Percentiles rank a stretch among this genome's conserved stretches.
These are phyloP conservation scores for Candida smagusa DNA, from an alignment of 1,139 yeast genomes.

Conservation along the genomic window DNA sequence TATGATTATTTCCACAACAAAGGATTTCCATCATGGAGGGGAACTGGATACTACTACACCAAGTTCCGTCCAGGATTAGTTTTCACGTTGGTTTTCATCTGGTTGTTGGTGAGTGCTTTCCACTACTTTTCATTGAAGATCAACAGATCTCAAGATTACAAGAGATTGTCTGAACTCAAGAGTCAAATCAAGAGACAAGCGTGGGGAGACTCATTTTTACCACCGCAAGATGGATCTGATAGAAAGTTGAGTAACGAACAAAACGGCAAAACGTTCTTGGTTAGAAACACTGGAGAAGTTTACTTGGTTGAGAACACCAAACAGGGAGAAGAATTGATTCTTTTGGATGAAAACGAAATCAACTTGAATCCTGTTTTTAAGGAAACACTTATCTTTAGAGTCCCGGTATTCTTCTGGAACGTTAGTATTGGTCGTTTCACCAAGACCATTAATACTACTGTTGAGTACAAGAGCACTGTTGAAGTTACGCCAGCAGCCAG, in stretches of 20 bases:
- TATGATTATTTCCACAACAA: constrained; percentile 80
- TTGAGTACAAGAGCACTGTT: constrained; percentile 12
- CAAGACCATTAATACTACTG: constrained; percentile 24
- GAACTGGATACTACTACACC: constrained; percentile 48
- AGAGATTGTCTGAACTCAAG: constrained; percentile 53
- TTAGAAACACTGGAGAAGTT: constrained; percentile 69
- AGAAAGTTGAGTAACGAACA: constrained; percentile 33
- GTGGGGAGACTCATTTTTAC: constrained; percentile 52
- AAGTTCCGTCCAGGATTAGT: constrained; percentile 60
- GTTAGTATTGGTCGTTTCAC: constrained; percentile 35
- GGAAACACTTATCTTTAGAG: constrained; percentile 52
- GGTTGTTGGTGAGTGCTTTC: constrained; percentile 47
- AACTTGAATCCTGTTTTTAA: constrained; percentile 41
- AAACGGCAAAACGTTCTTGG: constrained; percentile 57
- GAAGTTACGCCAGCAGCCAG: constrained; percentile 6
- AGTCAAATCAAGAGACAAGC: constrained; percentile 54
- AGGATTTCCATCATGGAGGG: constrained; percentile 85
- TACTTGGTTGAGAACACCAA: constrained; percentile 48
- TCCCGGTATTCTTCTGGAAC: constrained; percentile 48
- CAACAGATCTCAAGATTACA: constrained; percentile 57
- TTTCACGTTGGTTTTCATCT: constrained; percentile 50
- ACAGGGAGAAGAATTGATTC: constrained; percentile 35
- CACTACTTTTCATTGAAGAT: constrained; percentile 59
- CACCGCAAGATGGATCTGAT: constrained; percentile 48
- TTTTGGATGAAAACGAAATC: constrained; percentile 40